Base-by-base conservation (phyloP, 805 yeast species). In the Nakazawaea wyomingensis region DNA sequence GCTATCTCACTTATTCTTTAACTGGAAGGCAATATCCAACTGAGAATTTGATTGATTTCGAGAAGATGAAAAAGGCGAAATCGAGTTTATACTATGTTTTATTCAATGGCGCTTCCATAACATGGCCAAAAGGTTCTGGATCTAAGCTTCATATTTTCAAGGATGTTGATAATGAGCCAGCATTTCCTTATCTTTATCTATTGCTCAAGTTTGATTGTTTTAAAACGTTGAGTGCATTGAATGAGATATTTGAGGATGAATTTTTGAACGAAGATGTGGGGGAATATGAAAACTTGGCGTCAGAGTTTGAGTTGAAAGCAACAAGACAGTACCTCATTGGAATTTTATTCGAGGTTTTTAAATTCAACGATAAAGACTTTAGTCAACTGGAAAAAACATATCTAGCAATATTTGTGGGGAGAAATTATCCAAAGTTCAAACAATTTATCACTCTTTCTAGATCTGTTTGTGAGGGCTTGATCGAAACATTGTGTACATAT, bases 11-110 rank as follows among this genome's bases (percentile, higher is more conserved):
- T 0, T 84, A 78, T 53, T 64, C 80, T 9, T 64, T 87, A 21
- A 82, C 91, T 0, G 95, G 95, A 0, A 67, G 93, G 43, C 83
- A 81, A 46, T 91, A 81, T 56, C 97, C 97, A 0, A 79, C 84
- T 1, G 85, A 84, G 35, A 60, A 65, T 22, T 58, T 60, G 16
- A 66, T 82, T 18, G 64, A 58, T 3, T 60, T 56, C 7, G 55
- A 50, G 3, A 50, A 56, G 4, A 61, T 60, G n/a, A 44, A 53
- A 1, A 46, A 55, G 3, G 79, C 82, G 0, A 83, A 84, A 52
- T 46, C 66, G 19, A 60, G 66, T 11, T 52, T 85, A 0, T 82
- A 82, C 47, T 69, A 71, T 40, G 61, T 79, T 8, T 54, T 87
- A 4, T 82, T 89, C 56, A 75, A 76, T 45, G 85, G 82, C 1